phyloP scores from a whole-genome alignment of 352 stramenopile species.

The Pythium folliculosum region DNA sequence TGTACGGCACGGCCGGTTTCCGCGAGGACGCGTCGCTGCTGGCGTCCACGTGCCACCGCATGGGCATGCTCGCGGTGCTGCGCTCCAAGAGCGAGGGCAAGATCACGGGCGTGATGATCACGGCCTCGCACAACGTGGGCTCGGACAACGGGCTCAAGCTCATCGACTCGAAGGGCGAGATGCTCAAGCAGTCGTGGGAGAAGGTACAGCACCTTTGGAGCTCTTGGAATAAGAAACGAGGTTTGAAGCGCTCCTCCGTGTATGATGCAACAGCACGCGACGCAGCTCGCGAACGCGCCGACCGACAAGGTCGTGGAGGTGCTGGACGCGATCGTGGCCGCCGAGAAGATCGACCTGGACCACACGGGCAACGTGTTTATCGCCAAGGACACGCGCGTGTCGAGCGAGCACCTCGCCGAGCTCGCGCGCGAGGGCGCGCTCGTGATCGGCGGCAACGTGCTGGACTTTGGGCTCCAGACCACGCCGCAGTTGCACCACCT shows the following conservation, averaged over 20 bases:
- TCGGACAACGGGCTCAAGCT: constrained; percentile 95
- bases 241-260: too few species aligned
- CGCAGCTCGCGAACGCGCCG: constrained; percentile 78
- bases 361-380: constrained; percentile 87
- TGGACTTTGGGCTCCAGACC: constrained; percentile 96
- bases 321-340: constrained; percentile 65
- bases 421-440: constrained; percentile 89
- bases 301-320: constrained; percentile 85
- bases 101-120: constrained; percentile 94
- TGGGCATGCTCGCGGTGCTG: constrained; percentile 88
- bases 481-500: constrained; percentile 98
- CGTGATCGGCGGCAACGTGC: constrained; percentile 87
- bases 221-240: too few species aligned
- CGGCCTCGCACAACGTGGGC: constrained; percentile 92
- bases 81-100: constrained; percentile 78
- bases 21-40: constrained; percentile 90
- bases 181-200: constrained; percentile 92
- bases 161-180: constrained; percentile 92
- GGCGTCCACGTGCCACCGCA: constrained; percentile 90
- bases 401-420: constrained; percentile 82
- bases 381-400: constrained; percentile 92
- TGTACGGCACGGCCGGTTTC: constrained; percentile 97
- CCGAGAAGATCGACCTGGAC: constrained; percentile 84
- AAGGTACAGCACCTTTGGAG: constrained; percentile 26
- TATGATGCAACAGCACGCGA: constrained; percentile 50